These are phyloP conservation scores for Suillus sp. DNA, from an alignment of 768 basidiomycete genomes.

Conservation along the genomic window DNA sequence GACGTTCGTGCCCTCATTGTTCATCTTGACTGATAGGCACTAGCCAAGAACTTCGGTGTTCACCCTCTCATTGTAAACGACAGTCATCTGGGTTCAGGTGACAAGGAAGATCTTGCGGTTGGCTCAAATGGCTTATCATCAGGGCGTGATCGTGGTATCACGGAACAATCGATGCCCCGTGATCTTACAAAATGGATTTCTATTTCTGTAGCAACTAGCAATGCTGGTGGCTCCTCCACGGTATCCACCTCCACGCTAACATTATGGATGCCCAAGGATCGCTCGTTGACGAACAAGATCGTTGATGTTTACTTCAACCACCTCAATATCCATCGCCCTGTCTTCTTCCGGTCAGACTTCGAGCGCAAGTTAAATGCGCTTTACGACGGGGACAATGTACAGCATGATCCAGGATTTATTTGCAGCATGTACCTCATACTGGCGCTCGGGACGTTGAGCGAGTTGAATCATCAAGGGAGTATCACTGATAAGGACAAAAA, in stretches of 20 bases:
- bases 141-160: constrained; percentile 62
- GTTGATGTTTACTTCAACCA: constrained; percentile 73
- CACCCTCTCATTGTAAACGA: constrained; percentile 68
- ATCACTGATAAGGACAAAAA: constrained; percentile 49
- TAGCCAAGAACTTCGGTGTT: constrained; percentile 82
- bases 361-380: constrained; percentile 62
- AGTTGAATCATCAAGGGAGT: constrained; percentile 72
- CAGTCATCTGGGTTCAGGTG: constrained; percentile 54
- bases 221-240: constrained; percentile 24
- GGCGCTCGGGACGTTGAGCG: constrained; percentile 80
- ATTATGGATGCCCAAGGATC: constrained; percentile 79
- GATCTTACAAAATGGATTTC: constrained; percentile 64
- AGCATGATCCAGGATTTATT: constrained; percentile 75
- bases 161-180: constrained; percentile 58
- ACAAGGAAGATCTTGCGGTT: constrained; percentile 77
- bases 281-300: constrained; percentile 60
- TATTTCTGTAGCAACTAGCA: constrained; percentile 53
- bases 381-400: constrained; percentile 56
- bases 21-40: constrained; percentile 41
- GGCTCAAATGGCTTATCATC: constrained; percentile 71
- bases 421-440: constrained; percentile 78
- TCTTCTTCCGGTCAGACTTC: constrained; percentile 70
- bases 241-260: constrained; percentile 34
- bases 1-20: constrained; percentile 12
- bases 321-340: constrained; percentile 80